A percentile compares a stretch with the other conserved stretches of the same genome.
Conservation (phyloP, 169 alveolate species). For the Plasmodium malariae region DNA sequence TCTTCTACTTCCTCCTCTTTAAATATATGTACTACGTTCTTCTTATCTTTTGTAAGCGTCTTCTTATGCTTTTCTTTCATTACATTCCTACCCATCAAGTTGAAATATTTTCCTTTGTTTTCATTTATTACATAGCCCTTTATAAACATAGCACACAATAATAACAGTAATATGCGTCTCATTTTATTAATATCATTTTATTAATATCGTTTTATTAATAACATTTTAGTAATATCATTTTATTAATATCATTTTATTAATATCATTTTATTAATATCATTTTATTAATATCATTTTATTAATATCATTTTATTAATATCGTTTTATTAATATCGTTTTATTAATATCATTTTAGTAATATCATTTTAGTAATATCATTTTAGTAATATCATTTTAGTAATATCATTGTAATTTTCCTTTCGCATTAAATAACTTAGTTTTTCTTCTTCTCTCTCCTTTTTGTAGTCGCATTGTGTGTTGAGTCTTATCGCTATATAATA, state of each 20-base stretch:
- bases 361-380: too few species aligned
- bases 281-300: not conserved
- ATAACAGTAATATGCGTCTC: constrained; percentile 6
- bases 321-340: not conserved
- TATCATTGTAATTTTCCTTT: too few species aligned
- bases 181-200: constrained; percentile 19
- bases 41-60: not conserved
- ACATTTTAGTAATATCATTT: not conserved
- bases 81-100: constrained; percentile 2
- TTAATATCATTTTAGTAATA: not conserved
- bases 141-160: constrained; percentile 16
- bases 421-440: too few species aligned
- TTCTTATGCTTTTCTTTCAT: constrained; percentile 17
- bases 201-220: too few species aligned
- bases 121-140: constrained; percentile 36
- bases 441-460: too few species aligned
- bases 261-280: not conserved
- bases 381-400: too few species aligned
- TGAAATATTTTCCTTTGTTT: constrained; percentile 4
- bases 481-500: too few species aligned
- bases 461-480: too few species aligned
- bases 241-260: not conserved
- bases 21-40: constrained; percentile 13
- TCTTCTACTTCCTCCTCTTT: constrained; percentile 76
- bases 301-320: not conserved